Conservation (phyloP, 1,284 basidiomycete genomes). For the Naganishia liquefaciens region DNA sequence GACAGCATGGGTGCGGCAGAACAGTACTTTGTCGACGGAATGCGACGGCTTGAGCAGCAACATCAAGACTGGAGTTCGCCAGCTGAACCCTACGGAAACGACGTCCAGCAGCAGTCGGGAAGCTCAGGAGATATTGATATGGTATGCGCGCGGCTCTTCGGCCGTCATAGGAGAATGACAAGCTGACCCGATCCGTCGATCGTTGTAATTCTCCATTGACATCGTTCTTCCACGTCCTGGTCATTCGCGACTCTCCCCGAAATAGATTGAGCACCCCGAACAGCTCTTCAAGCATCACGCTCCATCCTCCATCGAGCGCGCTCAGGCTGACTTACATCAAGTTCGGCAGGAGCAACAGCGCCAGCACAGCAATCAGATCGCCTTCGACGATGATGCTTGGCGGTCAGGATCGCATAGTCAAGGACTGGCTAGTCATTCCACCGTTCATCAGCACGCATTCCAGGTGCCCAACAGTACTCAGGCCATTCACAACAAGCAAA, state of each 20-base stretch:
- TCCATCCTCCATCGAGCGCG: constrained; percentile 10
- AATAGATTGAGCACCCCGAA: neutral
- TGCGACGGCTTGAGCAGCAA: constrained; percentile 21
- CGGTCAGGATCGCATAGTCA: neutral
- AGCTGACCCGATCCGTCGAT: constrained; percentile 14
- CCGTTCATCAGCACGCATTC: constrained; percentile 10
- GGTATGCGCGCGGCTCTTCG: constrained; percentile 23
- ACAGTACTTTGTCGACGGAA: constrained; percentile 28
- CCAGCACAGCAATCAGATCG: constrained; percentile 1
- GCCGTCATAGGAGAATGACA: constrained; percentile 17
- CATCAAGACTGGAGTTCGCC: constrained; percentile 19
- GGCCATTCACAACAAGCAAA: constrained; percentile 25
- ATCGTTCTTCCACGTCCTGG: neutral
- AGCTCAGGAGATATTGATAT: constrained; percentile 15
- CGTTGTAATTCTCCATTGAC: neutral
- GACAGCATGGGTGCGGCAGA: constrained; percentile 15
- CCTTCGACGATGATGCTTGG: neutral
- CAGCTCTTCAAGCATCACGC: constrained; percentile 5
- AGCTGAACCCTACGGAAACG: neutral
- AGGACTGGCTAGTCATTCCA: neutral
- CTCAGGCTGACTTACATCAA: constrained; percentile 21
- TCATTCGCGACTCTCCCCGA: neutral
- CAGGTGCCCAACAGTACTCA: constrained; percentile 28
- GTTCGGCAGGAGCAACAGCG: constrained; percentile 20
- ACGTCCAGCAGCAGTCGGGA: constrained; percentile 7